These are phyloP conservation scores for Macroventuria anomochaeta DNA, from an alignment of 2,329 filamentous ascomycete genomes.

Conservation along the genomic window DNA sequence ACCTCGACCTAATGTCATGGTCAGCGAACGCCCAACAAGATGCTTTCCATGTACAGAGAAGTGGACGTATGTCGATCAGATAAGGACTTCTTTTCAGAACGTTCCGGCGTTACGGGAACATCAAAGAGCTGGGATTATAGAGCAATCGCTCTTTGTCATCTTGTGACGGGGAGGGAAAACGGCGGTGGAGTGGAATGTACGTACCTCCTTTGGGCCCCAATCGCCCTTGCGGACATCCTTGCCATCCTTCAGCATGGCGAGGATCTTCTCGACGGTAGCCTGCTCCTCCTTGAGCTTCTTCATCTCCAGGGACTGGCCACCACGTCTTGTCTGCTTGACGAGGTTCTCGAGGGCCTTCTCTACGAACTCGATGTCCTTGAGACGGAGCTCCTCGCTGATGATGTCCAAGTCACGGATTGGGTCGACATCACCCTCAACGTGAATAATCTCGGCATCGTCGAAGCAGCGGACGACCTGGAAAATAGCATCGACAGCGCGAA, in stretches of 20 bases:
- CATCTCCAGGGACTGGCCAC: conserved; percentile 94
- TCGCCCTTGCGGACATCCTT: conserved; percentile 92
- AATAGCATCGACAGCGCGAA: conserved; percentile 96
- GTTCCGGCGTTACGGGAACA: conserved; percentile 79
- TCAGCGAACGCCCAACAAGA: conserved; percentile 33
- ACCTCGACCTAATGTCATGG: conserved; percentile 76
- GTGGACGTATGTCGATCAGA: conserved; percentile 62
- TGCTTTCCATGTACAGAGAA: conserved; percentile 8
- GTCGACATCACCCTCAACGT: conserved; percentile 98
- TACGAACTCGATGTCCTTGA: conserved; percentile 98
- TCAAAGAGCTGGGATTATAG: conserved; percentile 99
- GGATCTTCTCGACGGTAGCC: conserved; percentile 88
- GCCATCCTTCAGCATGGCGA: conserved; percentile 81
- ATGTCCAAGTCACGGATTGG: conserved; percentile 93
- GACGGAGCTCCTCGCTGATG: conserved; percentile 92
- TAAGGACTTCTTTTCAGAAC: conserved; percentile 84
- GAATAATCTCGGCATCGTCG: conserved; percentile 98
- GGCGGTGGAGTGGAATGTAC: conserved; percentile 43
- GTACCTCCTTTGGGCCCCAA: conserved; percentile 95
- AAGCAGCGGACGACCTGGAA: conserved; percentile 97
- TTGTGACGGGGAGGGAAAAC: conserved; percentile 60
- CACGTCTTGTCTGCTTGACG: conserved; percentile 92
- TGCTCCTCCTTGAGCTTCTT: conserved; percentile 97
- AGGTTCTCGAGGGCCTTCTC: conserved; percentile 93
- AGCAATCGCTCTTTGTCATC: conserved; percentile 99